Base-by-base conservation (phyloP, 805 yeast genomes). In the Yamadazyma ubonensis region DNA sequence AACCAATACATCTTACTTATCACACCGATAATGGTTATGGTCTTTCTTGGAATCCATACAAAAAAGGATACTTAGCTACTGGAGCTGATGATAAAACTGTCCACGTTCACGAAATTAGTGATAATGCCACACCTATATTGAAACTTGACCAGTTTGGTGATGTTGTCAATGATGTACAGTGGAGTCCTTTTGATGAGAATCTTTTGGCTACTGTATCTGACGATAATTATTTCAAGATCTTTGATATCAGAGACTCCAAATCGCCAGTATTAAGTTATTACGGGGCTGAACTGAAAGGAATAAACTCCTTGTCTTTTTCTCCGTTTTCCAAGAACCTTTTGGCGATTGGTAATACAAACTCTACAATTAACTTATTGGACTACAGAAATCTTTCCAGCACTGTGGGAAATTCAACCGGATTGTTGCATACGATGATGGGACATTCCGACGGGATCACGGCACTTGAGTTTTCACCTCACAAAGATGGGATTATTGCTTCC, bases 1-100 rank as follows among this genome's bases (percentile, higher is more conserved):
- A 49, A 46, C 36, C 46, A 2, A 61, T 64, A 9, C 44, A 50
- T 20, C 47, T 61, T 12, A 45, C 49, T 6, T 58, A 58, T 10
- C 90, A 84, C 53, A 61, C 64, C 3, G 79, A 71, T 18, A 85
- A 85, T 48, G 93, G 93, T 1, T 86, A 81, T 55, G 93, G 93
- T 3, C 61, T 86, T 26, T 70, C 82, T 6, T 86, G 91, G 83
- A 83, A 73, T 52, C 65, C 73, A 0, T 52, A 57, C 12, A 57
- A 61, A 3, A 48, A 61, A 29, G 84, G 83, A 2, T 65, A 69
- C 17, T 57, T 86, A 15, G 59, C 80, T 23, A 77, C 86, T 2
- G 74, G 78, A 0, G 70, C 89, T 0, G 91, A 85, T 57, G 95
- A 86, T 57, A 63, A 68, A 29, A 70, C 79, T 0, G 68, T 83